A percentile compares a stretch with the other conserved stretches of the same genome.
These are phyloP conservation scores for Diutina scorzettiae DNA, from an alignment of 1,139 yeast genomes.

Conservation along the genomic window DNA sequence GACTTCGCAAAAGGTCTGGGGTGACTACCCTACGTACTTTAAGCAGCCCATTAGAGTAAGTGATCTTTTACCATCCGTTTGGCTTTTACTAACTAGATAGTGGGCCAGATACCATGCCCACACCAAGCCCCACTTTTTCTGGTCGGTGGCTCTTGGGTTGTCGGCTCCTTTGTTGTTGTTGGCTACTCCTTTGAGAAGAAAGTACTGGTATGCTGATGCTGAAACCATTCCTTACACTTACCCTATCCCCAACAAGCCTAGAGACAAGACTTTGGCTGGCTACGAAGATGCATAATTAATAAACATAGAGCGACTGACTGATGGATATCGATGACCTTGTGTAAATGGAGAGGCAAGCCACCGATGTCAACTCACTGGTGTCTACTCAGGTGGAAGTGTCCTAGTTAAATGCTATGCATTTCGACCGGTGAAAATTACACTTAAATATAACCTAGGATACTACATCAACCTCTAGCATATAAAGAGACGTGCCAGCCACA, in stretches of 20 bases:
- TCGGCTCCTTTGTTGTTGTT: slow-evolving; percentile 55
- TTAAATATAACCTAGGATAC: too few species aligned
- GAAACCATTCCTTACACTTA: slow-evolving; percentile 57
- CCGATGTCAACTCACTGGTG: too few species aligned
- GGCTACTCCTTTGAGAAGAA: slow-evolving; percentile 61
- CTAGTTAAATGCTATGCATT: too few species aligned
- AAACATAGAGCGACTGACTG: slow-evolving; percentile 1
- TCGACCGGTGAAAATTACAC: too few species aligned
- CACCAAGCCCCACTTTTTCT: slow-evolving; percentile 68
- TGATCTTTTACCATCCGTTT: slow-evolving; percentile 9
- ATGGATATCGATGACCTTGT: too few species aligned
- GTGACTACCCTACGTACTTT: slow-evolving; percentile 48
- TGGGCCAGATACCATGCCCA: slow-evolving; percentile 76
- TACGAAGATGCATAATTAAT: slow-evolving; percentile 34
- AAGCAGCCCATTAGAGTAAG: slow-evolving; percentile 56
- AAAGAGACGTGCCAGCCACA: too few species aligned
- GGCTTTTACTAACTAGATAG: slow-evolving; percentile 30
- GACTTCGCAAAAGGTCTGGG: slow-evolving; percentile 27
- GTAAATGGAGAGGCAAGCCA: too few species aligned
- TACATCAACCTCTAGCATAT: too few species aligned
- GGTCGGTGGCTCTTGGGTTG: slow-evolving; percentile 54
- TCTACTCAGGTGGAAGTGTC: too few species aligned
- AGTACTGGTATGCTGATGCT: slow-evolving; percentile 54
- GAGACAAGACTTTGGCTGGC: slow-evolving; percentile 39
- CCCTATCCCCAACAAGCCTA: slow-evolving; percentile 51